Conservation (phyloP, 1,284 basidiomycete genomes). For the Fistulinella cinereoalba region DNA sequence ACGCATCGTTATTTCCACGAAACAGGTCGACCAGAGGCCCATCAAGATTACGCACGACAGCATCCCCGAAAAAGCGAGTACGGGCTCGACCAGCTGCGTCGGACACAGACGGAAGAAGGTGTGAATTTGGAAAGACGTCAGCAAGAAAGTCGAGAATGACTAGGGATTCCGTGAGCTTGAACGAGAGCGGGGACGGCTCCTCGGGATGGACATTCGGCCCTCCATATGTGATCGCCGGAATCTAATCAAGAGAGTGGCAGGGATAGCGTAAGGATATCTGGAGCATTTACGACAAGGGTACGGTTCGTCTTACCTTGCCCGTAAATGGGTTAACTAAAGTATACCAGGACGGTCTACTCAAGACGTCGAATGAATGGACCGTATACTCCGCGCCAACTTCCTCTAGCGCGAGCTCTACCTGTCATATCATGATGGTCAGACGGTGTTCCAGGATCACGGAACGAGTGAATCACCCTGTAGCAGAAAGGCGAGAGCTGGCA, state of each 20-base stretch:
- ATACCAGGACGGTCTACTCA: conserved; percentile 18
- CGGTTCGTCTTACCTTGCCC: conserved; percentile 11
- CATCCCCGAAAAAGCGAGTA: conserved; percentile 61
- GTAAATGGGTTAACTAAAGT: conserved; percentile 8
- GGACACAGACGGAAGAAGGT: conserved; percentile 43
- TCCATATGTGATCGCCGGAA: neutral
- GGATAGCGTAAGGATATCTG: too few species aligned
- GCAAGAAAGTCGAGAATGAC: conserved; percentile 63
- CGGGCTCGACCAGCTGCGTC: conserved; percentile 56
- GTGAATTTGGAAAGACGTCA: conserved; percentile 48
- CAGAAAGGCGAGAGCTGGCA: too few species aligned
- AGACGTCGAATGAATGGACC: conserved; percentile 2
- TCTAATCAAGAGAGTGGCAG: neutral
- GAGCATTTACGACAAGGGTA: too few species aligned
- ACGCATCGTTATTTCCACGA: neutral
- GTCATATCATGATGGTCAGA: too few species aligned
- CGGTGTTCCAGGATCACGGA: too few species aligned
- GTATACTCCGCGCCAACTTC: conserved; percentile 13
- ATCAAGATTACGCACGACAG: conserved; percentile 33
- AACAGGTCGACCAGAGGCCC: neutral
- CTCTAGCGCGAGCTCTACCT: conserved; percentile 20
- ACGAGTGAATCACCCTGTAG: too few species aligned
- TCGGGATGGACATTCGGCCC: conserved; percentile 38
- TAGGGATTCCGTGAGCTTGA: conserved; percentile 60
- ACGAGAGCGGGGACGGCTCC: conserved; percentile 53